These are phyloP conservation scores for Diplocarpon rosae DNA, from an alignment of 2,329 filamentous ascomycete genomes.

Conservation along the genomic window DNA sequence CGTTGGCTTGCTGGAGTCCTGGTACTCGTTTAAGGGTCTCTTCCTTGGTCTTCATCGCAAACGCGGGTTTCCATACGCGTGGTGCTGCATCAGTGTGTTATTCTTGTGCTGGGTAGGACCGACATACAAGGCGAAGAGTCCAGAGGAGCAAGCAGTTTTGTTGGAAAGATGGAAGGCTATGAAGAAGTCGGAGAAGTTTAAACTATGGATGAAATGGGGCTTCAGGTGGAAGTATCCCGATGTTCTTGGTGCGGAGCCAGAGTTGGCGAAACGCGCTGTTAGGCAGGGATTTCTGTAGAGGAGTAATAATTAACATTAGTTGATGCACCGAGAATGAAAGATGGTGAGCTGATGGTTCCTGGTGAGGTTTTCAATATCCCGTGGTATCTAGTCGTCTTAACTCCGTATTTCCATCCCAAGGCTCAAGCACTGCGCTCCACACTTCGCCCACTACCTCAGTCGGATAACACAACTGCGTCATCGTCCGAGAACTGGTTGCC, in stretches of 20 bases:
- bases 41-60: constrained; percentile 16
- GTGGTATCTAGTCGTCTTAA: too few species aligned
- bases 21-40: constrained; percentile 17
- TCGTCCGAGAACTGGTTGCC: background rate
- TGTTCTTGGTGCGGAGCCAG: constrained; percentile 14
- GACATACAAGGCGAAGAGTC: constrained; percentile 17
- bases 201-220: constrained; percentile 18
- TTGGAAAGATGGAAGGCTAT: constrained; percentile 12
- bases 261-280: constrained; percentile 15
- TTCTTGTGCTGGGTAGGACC: constrained; percentile 16
- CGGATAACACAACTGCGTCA: background rate
- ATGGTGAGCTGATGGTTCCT: background rate
- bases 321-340: background rate
- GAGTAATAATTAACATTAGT: background rate
- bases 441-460: background rate
- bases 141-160: constrained; percentile 13
- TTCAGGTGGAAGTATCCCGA: constrained; percentile 19
- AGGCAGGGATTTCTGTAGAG: constrained; percentile 10
- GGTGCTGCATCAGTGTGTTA: constrained; percentile 14
- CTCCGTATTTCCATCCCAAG: background rate
- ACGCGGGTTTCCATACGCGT: constrained; percentile 15
- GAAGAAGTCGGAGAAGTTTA: constrained; percentile 12
- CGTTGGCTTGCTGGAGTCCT: constrained; percentile 13
- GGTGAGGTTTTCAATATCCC: background rate
- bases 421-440: background rate